Conservation (phyloP, 495 filamentous ascomycete species). For the Lasiosphaeria miniovina region DNA sequence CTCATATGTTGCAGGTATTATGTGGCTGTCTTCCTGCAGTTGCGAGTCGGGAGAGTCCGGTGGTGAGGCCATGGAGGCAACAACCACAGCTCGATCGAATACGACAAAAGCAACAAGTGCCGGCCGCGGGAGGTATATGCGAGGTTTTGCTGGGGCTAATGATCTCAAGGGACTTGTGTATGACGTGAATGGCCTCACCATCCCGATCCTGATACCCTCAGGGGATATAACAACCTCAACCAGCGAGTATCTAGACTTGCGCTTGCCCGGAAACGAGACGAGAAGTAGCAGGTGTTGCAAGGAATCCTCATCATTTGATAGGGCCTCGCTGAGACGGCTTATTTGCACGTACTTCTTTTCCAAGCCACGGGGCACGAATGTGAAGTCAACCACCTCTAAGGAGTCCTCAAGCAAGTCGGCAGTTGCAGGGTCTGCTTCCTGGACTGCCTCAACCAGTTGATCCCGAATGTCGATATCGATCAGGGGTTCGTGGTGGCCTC, state of each 20-base stretch:
- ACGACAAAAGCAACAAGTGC: constrained; percentile 78
- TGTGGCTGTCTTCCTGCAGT: constrained; percentile 60
- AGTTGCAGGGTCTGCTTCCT: constrained; percentile 27
- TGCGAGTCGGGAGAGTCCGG: constrained; percentile 67
- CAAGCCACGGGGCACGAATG: constrained; percentile 42
- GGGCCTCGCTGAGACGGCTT: constrained; percentile 40
- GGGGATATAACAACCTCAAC: constrained; percentile 44
- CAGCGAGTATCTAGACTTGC: constrained; percentile 39
- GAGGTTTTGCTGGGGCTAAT: constrained; percentile 52
- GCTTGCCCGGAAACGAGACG: constrained; percentile 32
- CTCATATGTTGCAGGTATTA: constrained; percentile 64
- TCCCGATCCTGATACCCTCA: constrained; percentile 41
- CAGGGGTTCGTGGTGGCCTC: constrained; percentile 61
- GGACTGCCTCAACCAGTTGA: constrained; percentile 32
- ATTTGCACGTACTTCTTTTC: constrained; percentile 40
- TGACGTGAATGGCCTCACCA: constrained; percentile 59
- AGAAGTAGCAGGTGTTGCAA: constrained; percentile 46
- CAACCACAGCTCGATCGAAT: constrained; percentile 69
- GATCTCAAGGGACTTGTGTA: constrained; percentile 49
- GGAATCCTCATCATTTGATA: constrained; percentile 38
- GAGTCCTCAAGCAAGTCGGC: constrained; percentile 32
- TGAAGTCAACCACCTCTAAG: constrained; percentile 49
- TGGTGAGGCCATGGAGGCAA: constrained; percentile 63
- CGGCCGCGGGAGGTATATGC: constrained; percentile 73
- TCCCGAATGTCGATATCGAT: constrained; percentile 44